Percentiles rank a stretch among this genome's conserved stretches.
Conservation (phyloP, 2,329 filamentous ascomycete genomes). For the Paraphaeosphaeria sporulosa region DNA sequence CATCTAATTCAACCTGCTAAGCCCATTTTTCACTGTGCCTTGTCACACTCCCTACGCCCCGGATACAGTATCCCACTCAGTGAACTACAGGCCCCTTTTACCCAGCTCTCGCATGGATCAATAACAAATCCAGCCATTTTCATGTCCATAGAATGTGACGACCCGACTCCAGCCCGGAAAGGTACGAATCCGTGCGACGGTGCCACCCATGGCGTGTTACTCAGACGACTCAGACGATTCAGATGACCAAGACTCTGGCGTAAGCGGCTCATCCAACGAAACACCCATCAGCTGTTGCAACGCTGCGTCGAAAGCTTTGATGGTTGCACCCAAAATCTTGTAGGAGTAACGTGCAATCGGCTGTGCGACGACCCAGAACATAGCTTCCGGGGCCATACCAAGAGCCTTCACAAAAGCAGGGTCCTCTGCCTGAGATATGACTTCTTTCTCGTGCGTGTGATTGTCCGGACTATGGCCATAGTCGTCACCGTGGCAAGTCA, state of each 20-base stretch:
- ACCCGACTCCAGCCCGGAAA: neutral
- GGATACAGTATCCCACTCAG: too few relatives aligned
- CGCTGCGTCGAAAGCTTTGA: constrained; percentile 19
- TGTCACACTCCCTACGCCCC: too few relatives aligned
- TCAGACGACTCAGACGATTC: neutral
- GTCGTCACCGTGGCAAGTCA: neutral
- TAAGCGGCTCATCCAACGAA: neutral
- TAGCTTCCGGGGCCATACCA: constrained; percentile 32
- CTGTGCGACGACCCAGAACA: constrained; percentile 32
- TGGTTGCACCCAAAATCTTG: constrained; percentile 3
- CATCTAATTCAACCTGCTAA: too few relatives aligned
- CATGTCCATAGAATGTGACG: neutral
- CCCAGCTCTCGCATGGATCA: neutral
- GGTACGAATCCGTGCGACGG: neutral
- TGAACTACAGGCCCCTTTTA: neutral
- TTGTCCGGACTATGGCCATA: neutral
- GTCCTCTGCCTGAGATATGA: constrained; percentile 18
- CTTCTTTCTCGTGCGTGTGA: constrained; percentile 13
- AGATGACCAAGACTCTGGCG: neutral
- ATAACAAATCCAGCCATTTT: neutral
- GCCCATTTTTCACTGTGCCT: too few relatives aligned
- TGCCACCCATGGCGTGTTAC: neutral
- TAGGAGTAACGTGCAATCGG: constrained; percentile 14
- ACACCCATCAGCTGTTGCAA: constrained; percentile 18
- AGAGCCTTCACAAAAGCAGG: constrained; percentile 37